Percentiles rank a stretch among this genome's conserved stretches.
These are phyloP conservation scores for Verticillium dahliae DNA, from an alignment of 2,329 filamentous ascomycete genomes.

Conservation along the genomic window DNA sequence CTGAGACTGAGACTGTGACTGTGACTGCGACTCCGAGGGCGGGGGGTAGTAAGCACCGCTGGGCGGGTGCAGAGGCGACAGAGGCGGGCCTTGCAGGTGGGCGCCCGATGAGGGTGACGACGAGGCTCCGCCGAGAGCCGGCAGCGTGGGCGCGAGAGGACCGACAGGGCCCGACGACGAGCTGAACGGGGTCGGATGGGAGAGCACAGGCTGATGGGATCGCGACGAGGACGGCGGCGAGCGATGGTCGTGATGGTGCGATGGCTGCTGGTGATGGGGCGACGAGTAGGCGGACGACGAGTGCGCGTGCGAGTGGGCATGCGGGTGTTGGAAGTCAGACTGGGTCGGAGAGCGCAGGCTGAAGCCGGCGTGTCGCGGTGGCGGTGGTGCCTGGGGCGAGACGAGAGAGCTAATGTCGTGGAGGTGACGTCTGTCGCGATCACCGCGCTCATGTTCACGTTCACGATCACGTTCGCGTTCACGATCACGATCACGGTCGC, in stretches of 20 bases:
- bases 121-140: slow-evolving; percentile 5
- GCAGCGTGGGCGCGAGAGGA: slow-evolving; percentile 13
- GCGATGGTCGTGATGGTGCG: slow-evolving; percentile 20
- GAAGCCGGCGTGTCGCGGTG: slow-evolving; percentile 36
- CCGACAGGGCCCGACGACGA: slow-evolving; percentile 21
- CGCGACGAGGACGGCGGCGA: slow-evolving; percentile 11
- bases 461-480: slow-evolving; percentile 18
- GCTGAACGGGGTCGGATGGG: slow-evolving; percentile 25
- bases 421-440: slow-evolving; percentile 24
- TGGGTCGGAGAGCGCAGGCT: slow-evolving; percentile 43
- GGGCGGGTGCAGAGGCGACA: slow-evolving; percentile 37
- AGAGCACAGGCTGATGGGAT: slow-evolving; percentile 12
- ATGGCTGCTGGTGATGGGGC: slow-evolving; percentile 15
- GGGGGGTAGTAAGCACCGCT: slow-evolving; percentile 32
- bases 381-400: slow-evolving; percentile 17
- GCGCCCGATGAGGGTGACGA: slow-evolving; percentile 14
- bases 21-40: slow-evolving; percentile 24
- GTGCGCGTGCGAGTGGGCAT: slow-evolving; percentile 17
- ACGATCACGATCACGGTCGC: slow-evolving; percentile 23
- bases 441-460: slow-evolving; percentile 8
- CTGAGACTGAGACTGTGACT: slow-evolving; percentile 19
- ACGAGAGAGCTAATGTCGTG: slow-evolving; percentile 34
- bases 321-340: slow-evolving; percentile 28
- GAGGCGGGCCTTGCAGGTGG: slow-evolving; percentile 18
- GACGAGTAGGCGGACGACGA: neutral